Conservation (phyloP, 1,139 yeast species). For the Debaryomyces fabryi region DNA sequence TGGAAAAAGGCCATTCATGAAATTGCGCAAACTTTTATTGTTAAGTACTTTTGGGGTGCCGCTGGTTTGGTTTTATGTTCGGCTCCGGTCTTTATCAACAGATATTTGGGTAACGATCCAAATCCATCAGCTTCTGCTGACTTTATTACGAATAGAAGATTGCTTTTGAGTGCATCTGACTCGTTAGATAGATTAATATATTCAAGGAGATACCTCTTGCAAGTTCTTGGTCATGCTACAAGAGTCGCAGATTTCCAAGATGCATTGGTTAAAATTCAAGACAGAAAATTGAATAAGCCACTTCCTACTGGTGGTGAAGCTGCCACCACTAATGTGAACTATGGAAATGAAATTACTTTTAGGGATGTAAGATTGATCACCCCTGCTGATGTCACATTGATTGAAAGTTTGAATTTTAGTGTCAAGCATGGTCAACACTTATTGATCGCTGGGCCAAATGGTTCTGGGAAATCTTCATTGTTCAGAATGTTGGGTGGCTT, state of each 20-base stretch:
- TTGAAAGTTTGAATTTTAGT: slow-evolving; percentile 66
- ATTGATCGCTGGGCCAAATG: slow-evolving; percentile 92
- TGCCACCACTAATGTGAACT: slow-evolving; percentile 26
- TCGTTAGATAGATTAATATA: slow-evolving; percentile 87
- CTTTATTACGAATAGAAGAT: slow-evolving; percentile 87
- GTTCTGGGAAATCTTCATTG: slow-evolving; percentile 91
- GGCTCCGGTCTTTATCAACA: slow-evolving; percentile 80
- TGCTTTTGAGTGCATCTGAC: slow-evolving; percentile 82
- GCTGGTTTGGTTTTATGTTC: slow-evolving; percentile 88
- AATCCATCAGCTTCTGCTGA: slow-evolving; percentile 66
- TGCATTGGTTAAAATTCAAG: slow-evolving; percentile 57
- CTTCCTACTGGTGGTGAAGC: neutral
- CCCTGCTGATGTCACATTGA: slow-evolving; percentile 79
- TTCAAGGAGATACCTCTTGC: slow-evolving; percentile 82
- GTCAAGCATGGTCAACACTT: slow-evolving; percentile 83
- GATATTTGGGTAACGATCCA: slow-evolving; percentile 51
- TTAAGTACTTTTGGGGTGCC: slow-evolving; percentile 95
- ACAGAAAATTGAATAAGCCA: slow-evolving; percentile 28
- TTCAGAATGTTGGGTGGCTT: slow-evolving; percentile 90
- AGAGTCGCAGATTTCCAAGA: slow-evolving; percentile 75
- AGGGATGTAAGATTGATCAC: slow-evolving; percentile 77
- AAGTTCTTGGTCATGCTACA: slow-evolving; percentile 80
- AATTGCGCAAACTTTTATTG: slow-evolving; percentile 79
- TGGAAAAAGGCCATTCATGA: slow-evolving; percentile 76
- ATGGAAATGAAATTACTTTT: slow-evolving; percentile 67